These are phyloP conservation scores for Marasmius oreades DNA, from an alignment of 1,284 basidiomycete genomes.

Conservation along the genomic window DNA sequence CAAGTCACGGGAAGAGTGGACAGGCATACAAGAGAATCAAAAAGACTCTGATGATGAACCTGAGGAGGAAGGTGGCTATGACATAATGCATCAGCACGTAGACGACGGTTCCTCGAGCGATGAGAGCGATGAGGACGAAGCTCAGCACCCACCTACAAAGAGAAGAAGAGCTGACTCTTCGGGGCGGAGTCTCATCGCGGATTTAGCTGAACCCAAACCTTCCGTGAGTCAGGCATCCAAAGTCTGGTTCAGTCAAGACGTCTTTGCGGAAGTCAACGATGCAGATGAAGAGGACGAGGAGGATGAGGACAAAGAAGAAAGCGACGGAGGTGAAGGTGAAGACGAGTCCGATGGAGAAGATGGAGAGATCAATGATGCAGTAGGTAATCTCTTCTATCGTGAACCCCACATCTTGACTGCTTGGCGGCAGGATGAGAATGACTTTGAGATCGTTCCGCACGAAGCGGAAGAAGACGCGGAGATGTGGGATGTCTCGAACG, in stretches of 20 bases:
- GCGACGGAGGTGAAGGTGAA: constrained; percentile 17
- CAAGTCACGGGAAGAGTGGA: constrained; percentile 74
- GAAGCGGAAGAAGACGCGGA: constrained; percentile 56
- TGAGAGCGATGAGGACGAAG: constrained; percentile 41
- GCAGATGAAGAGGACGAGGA: constrained; percentile 33
- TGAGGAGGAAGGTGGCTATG: constrained; percentile 74
- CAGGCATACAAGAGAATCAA: constrained; percentile 58
- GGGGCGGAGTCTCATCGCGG: constrained; percentile 30
- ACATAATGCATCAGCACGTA: constrained; percentile 54
- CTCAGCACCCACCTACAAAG: constrained; percentile 33
- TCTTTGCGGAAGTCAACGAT: constrained; percentile 77
- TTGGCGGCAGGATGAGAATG: constrained; percentile 37
- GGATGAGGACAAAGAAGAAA: constrained; percentile 32
- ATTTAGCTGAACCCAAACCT: constrained; percentile 31
- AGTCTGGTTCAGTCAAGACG: constrained; percentile 94
- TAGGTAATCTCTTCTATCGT: neutral
- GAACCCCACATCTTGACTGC: neutral
- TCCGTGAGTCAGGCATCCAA: constrained; percentile 49
- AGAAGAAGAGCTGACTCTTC: constrained; percentile 38
- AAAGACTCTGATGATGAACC: constrained; percentile 42
- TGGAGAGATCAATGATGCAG: constrained; percentile 13
- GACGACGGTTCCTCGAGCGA: constrained; percentile 54
- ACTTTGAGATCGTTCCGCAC: constrained; percentile 75
- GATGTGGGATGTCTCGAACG: constrained; percentile 82
- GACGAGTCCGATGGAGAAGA: constrained; percentile 19